Conservation (phyloP, 306 rosid genomes). For the Dryas octopetala region DNA sequence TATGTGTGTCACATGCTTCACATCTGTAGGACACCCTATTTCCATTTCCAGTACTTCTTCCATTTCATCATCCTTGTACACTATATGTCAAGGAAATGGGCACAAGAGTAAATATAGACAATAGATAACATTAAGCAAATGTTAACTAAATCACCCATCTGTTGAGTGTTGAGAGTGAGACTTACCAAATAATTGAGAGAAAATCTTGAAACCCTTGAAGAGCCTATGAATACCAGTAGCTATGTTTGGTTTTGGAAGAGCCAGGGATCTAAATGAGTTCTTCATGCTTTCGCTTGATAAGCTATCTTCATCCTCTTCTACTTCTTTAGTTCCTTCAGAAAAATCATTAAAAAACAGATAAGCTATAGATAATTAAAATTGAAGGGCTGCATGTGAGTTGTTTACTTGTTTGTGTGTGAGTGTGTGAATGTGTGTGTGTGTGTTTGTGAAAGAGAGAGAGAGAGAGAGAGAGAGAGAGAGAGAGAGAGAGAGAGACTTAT, state of each 20-base stretch:
- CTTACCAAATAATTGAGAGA: slow-evolving; percentile 88
- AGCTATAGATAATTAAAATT: neutral
- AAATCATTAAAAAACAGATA: neutral
- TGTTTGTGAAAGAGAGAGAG: slow-evolving; percentile 27
- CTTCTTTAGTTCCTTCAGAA: slow-evolving; percentile 45
- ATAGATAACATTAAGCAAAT: neutral
- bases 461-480: slow-evolving; percentile 34
- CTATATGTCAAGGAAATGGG: slow-evolving; percentile 22
- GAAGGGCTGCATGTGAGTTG: neutral
- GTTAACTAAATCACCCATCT: no score
- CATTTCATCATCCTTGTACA: slow-evolving; percentile 54
- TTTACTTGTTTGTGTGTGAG: neutral
- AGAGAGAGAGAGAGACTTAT: slow-evolving; percentile 54
- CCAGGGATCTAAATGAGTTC: slow-evolving; percentile 46
- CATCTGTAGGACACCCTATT: slow-evolving; percentile 90
- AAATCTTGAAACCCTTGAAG: slow-evolving; percentile 81
- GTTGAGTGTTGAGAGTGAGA: neutral
- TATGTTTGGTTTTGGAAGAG: slow-evolving; percentile 60
- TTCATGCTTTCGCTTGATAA: slow-evolving; percentile 54
- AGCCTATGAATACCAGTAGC: slow-evolving; percentile 62
- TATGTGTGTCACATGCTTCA: slow-evolving; percentile 95
- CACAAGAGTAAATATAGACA: neutral
- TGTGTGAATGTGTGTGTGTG: neutral
- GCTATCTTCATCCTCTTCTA: slow-evolving; percentile 41
- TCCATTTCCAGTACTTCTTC: slow-evolving; percentile 52